Percentiles rank a stretch among this genome's conserved stretches.
Evolutionary conservation across 371 early-diverging fungal genomes (phyloP).

Genomic region (Apophysomyces elegans): DNA sequence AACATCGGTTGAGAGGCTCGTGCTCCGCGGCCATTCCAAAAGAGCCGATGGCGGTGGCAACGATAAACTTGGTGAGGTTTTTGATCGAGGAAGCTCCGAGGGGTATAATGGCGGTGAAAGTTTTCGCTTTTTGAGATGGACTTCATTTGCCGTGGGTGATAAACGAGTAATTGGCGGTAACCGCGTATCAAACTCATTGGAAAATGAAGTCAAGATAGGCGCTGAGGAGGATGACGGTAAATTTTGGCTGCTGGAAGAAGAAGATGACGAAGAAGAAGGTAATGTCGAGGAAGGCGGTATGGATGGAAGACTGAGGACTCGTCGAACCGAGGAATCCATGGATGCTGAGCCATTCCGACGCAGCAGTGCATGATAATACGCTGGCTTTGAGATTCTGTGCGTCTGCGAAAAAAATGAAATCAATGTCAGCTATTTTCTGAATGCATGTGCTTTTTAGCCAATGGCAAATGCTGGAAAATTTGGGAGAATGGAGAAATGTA

Average conservation of each 20-base stretch:
- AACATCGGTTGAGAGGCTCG: slow-evolving; percentile 32
- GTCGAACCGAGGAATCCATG: slow-evolving; percentile 16
- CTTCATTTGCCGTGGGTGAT: slow-evolving; percentile 2
- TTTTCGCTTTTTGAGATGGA: background rate
- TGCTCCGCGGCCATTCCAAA: slow-evolving; percentile 16
- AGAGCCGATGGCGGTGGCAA: slow-evolving; percentile 27
- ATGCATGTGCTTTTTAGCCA: slow-evolving; percentile 10
- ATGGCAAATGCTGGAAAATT: background rate
- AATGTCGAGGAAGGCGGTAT: slow-evolving; percentile 9
- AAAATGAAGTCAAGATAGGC: background rate
- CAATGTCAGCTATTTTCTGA: slow-evolving; percentile 10
- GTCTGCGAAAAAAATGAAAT: slow-evolving; percentile 5
- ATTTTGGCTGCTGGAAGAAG: background rate
- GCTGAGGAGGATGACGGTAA: background rate
- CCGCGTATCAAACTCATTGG: background rate
- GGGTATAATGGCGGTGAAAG: slow-evolving; percentile 1
- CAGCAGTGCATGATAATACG: slow-evolving; percentile 10
- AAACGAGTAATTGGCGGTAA: background rate
- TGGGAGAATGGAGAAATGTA: slow-evolving; percentile 12
- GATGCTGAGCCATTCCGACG: slow-evolving; percentile 5
- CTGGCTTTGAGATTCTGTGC: slow-evolving; percentile 12
- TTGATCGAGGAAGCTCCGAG: slow-evolving; percentile 10
- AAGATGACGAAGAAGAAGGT: background rate
- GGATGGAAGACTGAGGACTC: slow-evolving; percentile 25
- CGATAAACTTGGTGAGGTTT: slow-evolving; percentile 21